Conservation (phyloP, 2,329 filamentous ascomycete genomes). For the Gaeumannomyces tritici region DNA sequence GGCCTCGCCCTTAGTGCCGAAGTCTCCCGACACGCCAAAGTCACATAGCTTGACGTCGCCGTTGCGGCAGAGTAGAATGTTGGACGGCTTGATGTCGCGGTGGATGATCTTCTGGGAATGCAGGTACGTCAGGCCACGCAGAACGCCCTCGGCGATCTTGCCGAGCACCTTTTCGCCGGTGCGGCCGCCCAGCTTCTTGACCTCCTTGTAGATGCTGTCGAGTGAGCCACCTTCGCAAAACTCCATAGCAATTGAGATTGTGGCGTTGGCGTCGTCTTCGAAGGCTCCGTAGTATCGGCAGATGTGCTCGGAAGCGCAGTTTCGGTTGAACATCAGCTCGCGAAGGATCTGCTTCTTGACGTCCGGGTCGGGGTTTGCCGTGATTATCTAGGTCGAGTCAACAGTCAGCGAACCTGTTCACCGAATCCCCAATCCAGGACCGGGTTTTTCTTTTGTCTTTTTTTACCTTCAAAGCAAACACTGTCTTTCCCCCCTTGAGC, state of each 20-base stretch:
- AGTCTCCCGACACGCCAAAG: slow-evolving; percentile 95
- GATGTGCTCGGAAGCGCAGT: slow-evolving; percentile 91
- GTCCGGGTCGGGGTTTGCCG: slow-evolving; percentile 93
- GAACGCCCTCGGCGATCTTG: slow-evolving; percentile 90
- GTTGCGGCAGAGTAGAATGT: slow-evolving; percentile 85
- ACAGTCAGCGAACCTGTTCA: background rate
- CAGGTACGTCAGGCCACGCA: slow-evolving; percentile 89
- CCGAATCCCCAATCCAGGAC: background rate
- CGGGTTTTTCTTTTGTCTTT: slow-evolving; percentile 14
- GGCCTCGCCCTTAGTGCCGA: slow-evolving; percentile 95
- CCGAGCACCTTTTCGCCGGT: slow-evolving; percentile 96
- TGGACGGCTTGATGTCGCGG: slow-evolving; percentile 96
- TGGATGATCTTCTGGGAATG: slow-evolving; percentile 97
- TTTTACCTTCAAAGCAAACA: slow-evolving; percentile 89
- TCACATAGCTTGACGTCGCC: slow-evolving; percentile 97
- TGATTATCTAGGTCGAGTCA: slow-evolving; percentile 63
- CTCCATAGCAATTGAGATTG: slow-evolving; percentile 98
- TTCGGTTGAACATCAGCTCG: slow-evolving; percentile 95
- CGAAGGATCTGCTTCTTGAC: slow-evolving; percentile 98
- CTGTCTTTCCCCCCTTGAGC: slow-evolving; percentile 82
- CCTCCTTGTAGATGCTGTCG: slow-evolving; percentile 94
- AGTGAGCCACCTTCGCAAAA: slow-evolving; percentile 95
- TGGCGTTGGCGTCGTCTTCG: slow-evolving; percentile 89
- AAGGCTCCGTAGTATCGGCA: slow-evolving; percentile 97
- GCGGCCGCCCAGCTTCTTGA: slow-evolving; percentile 87